Evolutionary conservation across 352 stramenopile species (phyloP).

Genomic region (Phytophthora foliorum): DNA sequence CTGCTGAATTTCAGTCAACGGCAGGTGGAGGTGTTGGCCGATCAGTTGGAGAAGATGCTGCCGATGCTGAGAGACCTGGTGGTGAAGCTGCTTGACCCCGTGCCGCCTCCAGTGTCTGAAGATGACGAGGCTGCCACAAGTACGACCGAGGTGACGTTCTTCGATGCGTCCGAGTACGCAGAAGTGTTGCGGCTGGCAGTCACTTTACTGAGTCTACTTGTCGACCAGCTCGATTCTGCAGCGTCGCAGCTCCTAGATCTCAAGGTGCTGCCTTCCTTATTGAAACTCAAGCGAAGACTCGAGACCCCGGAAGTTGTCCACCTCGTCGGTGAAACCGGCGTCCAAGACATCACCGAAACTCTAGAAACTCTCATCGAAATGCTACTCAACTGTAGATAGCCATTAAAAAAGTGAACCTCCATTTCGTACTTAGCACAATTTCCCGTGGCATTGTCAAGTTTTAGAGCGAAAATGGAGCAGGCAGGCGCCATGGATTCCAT

Average conservation of each 20-base stretch:
- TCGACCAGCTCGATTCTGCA: constrained; percentile 49
- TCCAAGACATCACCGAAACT: constrained; percentile 42
- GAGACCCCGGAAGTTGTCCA: constrained; percentile 9
- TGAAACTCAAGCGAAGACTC: constrained; percentile 51
- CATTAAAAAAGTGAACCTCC: neutral
- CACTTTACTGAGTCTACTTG: constrained; percentile 60
- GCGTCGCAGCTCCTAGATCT: constrained; percentile 56
- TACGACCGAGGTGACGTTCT: neutral
- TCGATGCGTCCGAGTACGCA: constrained; percentile 52
- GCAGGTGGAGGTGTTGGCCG: constrained; percentile 45
- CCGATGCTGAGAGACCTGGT: constrained; percentile 53
- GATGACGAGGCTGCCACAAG: neutral
- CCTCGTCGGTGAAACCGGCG: constrained; percentile 28
- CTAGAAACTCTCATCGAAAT: constrained; percentile 50
- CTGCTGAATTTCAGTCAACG: constrained; percentile 81
- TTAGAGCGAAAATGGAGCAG: constrained; percentile 26
- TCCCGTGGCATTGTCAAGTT: neutral
- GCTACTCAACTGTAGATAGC: constrained; percentile 35
- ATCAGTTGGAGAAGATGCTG: constrained; percentile 38
- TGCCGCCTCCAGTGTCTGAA: constrained; percentile 13
- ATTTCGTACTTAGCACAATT: constrained; percentile 29
- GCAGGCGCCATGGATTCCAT: constrained; percentile 36
- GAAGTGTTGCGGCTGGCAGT: constrained; percentile 69
- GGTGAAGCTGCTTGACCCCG: constrained; percentile 33
- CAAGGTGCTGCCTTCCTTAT: constrained; percentile 35